Base-by-base conservation (phyloP, 2,329 filamentous ascomycete genomes). In the Didymella exigua region DNA sequence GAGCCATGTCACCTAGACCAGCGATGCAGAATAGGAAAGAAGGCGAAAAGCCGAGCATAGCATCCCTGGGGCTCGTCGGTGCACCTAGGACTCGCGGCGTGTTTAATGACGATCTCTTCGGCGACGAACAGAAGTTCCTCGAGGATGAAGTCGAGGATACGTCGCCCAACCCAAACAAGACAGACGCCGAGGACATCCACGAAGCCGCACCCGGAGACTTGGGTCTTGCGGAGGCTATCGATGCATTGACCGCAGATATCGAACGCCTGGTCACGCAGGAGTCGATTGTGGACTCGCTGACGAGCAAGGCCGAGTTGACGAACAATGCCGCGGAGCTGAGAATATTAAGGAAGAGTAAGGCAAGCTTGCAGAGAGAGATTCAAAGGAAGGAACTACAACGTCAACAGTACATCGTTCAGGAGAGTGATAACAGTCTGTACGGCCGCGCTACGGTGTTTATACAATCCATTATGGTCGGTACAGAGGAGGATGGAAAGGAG, bases 401-500 rank as follows among this genome's bases (percentile, higher is more conserved):
- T 47, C 95, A 96, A 74, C 96, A 99, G 72, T 99, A 99, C 66
- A 91, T 96, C 40, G 87, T 98, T 7, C 95, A 99, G 75, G 95
- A 99, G 76, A 97, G 92, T 70, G 96, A 99, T 73, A 99, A 96
- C 74, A 96, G 92, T 73, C 81, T 99, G 21, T 98, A 96, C 68
- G 95, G 95, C 2, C 89, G 93, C 16, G 93, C 95, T 2, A 91
- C 87, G 0, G 86, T 98, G 66, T 89, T 85, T 65, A 97, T 99
- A 71, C 95, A 95, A 69, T 91, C 90, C 0, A 93, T 96, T 49
- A 91, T 96, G 77, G 91, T 97, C 13, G 93, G 92, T 5, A 89
- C 87, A 58, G 95, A 98, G 62, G 89, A 93, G 24, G 93, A 97
- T 66, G 93, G 93, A 6, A 89, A 91, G 65, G 95, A 99, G 70